Evolutionary conservation across 371 early-diverging fungal genomes (phyloP), one percentile per base, ranked within the genome.

Genomic region (Syncephalastrum sp.): DNA sequence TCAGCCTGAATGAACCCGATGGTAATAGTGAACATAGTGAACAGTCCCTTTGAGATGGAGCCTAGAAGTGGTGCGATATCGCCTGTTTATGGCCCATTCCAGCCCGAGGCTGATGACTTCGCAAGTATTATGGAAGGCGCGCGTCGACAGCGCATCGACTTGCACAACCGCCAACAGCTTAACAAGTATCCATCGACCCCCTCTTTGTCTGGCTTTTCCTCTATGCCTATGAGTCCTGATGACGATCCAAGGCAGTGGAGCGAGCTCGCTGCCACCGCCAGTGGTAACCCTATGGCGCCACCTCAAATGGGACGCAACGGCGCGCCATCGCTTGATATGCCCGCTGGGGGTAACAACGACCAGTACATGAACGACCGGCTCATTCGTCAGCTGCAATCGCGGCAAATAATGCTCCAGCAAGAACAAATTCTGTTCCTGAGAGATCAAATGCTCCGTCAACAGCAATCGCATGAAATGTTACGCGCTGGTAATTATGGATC

Each of bases 401-500:
- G 77, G 2, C 77, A 76, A 57, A 68, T 76, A 6, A 49, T 76
- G 3, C 43, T 70, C 45, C 77, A 76, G 12, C 77, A 76, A 46
- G 77, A 76, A 33, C 73, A 76, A 47, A 63, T 76, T 6, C 27
- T 72, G 16, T 42, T 76, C 27, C 44, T 76, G 14, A 60, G 71
- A 19, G 70, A 76, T 38, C 77, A 76, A 56, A 70, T 76, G 73
- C 42, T 76, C 46, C 50, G 70, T 43, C 67, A 25, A 38, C 67
- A 63, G 49, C 63, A 60, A 29, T 53, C 56, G 25, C 65, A 62
- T 13, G 60, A 67, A 42, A 54, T 24, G 8, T n/a, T 53, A 24
- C 42, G 41, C 33, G 47, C 25, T 13, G 44, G 33, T 19, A 52
- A 41, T 10, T 33, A 33, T 33, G 38, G 38, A 12, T 33, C 38